Percentiles rank a stretch among this genome's conserved stretches.
phyloP scores from a whole-genome alignment of 2,329 filamentous ascomycete genomes.

The Cladosporium sp. region DNA sequence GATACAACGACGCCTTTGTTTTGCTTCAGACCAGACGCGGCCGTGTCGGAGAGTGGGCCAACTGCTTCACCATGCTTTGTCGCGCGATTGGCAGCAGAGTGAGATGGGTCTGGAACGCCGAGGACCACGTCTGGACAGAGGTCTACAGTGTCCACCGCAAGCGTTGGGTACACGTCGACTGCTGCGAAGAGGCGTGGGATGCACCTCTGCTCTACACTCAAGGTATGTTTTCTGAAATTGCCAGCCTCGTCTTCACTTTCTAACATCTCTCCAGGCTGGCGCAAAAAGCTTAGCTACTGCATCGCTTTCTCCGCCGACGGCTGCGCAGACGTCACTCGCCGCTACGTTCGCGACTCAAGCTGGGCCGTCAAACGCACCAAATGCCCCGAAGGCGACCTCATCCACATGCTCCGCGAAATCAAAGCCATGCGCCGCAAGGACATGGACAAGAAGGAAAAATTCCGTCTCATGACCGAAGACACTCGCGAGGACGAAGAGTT shows the following conservation, averaged over 20 bases:
- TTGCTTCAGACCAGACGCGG: constrained; percentile 81
- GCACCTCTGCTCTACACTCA: constrained; percentile 88
- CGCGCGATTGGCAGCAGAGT: constrained; percentile 86
- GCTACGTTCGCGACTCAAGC: constrained; percentile 66
- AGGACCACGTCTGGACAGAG: constrained; percentile 97
- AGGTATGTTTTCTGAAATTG: constrained; percentile 46
- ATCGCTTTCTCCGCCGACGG: constrained; percentile 93
- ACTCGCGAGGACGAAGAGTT: constrained; percentile 71
- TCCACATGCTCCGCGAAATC: constrained; percentile 87
- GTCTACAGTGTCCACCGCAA: constrained; percentile 92
- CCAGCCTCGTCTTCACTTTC: background rate
- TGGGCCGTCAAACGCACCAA: constrained; percentile 70
- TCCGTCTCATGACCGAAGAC: constrained; percentile 76
- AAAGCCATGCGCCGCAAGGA: constrained; percentile 77
- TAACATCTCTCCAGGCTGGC: constrained; percentile 62
- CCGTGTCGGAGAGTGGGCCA: constrained; percentile 92
- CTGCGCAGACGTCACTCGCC: constrained; percentile 62
- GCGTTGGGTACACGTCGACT: constrained; percentile 95
- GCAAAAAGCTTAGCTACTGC: constrained; percentile 95
- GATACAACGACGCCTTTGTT: constrained; percentile 93
- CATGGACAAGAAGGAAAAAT: constrained; percentile 80
- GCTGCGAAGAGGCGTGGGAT: constrained; percentile 93
- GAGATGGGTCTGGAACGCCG: constrained; percentile 96
- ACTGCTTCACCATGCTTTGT: constrained; percentile 98
- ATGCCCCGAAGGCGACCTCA: constrained; percentile 82